Conservation (phyloP, 768 basidiomycete genomes). For the Mycena leptocephala region DNA sequence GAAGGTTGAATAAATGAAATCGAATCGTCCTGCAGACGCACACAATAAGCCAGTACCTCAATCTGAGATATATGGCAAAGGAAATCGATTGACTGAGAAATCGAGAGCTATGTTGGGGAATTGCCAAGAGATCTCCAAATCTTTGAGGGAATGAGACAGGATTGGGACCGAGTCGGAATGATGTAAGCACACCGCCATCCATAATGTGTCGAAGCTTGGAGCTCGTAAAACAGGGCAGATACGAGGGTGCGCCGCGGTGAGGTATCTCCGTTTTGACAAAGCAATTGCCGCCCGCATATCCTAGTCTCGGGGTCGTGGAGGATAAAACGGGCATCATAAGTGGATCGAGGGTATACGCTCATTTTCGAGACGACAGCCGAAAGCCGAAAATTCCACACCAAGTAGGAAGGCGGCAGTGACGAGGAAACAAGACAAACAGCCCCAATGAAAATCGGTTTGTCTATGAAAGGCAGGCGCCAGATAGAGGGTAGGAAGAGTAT, state of each 20-base stretch:
- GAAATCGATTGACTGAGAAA: neutral
- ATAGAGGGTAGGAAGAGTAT: neutral
- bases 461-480: too few species aligned
- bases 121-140: too few species aligned
- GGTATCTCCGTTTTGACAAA: constrained; percentile 7
- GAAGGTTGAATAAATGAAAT: neutral
- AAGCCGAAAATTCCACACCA: neutral
- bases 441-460: too few species aligned
- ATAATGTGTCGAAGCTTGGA: neutral
- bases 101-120: too few species aligned
- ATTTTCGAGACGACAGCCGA: neutral
- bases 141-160: constrained; percentile 3
- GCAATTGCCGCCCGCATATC: neutral
- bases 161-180: neutral
- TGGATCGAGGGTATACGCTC: neutral
- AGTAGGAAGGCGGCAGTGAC: neutral
- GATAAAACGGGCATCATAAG: neutral
- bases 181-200: neutral
- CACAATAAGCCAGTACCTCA: neutral
- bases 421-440: neutral
- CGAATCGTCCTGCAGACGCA: neutral
- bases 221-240: neutral
- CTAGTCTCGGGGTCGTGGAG: constrained; percentile 8
- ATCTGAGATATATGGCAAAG: constrained; percentile 4
- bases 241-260: neutral